Conservation (phyloP, 2,329 filamentous ascomycete species). For the Paraphaeosphaeria minitans region DNA sequence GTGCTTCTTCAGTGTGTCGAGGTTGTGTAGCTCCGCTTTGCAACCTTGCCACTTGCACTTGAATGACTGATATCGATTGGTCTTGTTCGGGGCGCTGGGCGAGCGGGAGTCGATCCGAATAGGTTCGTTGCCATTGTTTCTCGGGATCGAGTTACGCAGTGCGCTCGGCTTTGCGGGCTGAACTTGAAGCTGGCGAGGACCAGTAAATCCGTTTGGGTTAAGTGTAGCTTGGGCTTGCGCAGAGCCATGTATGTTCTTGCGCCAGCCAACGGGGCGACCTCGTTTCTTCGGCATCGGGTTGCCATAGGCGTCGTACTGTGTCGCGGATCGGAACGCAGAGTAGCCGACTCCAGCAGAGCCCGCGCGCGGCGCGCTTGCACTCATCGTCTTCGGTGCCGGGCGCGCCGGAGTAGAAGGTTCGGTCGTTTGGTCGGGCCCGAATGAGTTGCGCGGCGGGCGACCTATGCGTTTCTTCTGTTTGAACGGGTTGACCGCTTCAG, state of each 20-base stretch:
- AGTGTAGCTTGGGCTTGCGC: conserved; percentile 29
- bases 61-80: conserved; percentile 54
- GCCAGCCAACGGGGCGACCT: conserved; percentile 57
- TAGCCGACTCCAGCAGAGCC: conserved; percentile 45
- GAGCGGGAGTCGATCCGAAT: conserved; percentile 39
- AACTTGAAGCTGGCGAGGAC: conserved; percentile 7
- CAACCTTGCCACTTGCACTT: conserved; percentile 65
- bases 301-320: conserved; percentile 38
- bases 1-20: conserved; percentile 64
- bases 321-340: conserved; percentile 47
- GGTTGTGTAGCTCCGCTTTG: conserved; percentile 63
- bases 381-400: conserved; percentile 27
- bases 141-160: conserved; percentile 29
- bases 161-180: conserved; percentile 32
- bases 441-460: conserved; percentile 42
- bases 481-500: conserved; percentile 39
- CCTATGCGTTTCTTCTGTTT: conserved; percentile 40
- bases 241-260: conserved; percentile 54
- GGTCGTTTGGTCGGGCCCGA: conserved; percentile 23
- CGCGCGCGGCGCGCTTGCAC: conserved; percentile 29
- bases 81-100: conserved; percentile 32
- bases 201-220: conserved; percentile 26
- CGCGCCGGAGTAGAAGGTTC: conserved; percentile 24
- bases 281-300: conserved; percentile 50
- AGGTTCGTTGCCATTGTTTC: conserved; percentile 20